A percentile compares a stretch with the other conserved stretches of the same genome.
Conservation (phyloP, 805 yeast species). For the Saccharomycopsis sp. region DNA sequence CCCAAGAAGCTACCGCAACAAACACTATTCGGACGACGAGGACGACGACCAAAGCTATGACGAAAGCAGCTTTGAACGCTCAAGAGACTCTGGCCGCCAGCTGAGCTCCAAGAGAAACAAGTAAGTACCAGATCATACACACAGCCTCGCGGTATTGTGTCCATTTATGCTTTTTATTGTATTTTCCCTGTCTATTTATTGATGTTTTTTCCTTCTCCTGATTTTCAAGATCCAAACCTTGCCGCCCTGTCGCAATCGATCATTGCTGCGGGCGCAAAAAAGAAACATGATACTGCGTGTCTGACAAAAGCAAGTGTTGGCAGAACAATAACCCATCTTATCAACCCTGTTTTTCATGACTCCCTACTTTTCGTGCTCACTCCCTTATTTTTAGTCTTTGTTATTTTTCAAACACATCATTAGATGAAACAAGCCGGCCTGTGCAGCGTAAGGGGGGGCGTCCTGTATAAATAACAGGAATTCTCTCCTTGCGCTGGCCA, state of each 20-base stretch:
- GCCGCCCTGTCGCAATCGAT: no score
- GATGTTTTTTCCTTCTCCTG: no score
- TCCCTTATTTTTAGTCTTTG: background rate
- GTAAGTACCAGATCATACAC: background rate
- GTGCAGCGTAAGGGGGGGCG: no score
- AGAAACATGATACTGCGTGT: background rate
- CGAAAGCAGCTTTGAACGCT: background rate
- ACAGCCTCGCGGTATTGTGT: no score
- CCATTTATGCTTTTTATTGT: background rate
- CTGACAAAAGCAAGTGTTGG: no score
- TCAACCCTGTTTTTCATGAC: background rate
- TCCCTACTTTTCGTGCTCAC: background rate
- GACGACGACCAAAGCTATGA: background rate
- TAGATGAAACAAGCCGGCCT: background rate
- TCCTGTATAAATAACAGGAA: background rate
- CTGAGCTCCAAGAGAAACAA: background rate
- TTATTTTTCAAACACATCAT: conserved; percentile 1
- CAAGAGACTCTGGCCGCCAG: background rate
- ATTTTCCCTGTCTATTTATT: background rate
- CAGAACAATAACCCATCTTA: no score
- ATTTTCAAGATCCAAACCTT: no score
- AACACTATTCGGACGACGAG: conserved; percentile 20
- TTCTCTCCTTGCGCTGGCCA: background rate
- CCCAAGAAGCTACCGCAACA: conserved; percentile 17
- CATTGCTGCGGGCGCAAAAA: no score